Evolutionary conservation across 1,284 basidiomycete species (phyloP).

Genomic region (Cryptococcus amylolentus): DNA sequence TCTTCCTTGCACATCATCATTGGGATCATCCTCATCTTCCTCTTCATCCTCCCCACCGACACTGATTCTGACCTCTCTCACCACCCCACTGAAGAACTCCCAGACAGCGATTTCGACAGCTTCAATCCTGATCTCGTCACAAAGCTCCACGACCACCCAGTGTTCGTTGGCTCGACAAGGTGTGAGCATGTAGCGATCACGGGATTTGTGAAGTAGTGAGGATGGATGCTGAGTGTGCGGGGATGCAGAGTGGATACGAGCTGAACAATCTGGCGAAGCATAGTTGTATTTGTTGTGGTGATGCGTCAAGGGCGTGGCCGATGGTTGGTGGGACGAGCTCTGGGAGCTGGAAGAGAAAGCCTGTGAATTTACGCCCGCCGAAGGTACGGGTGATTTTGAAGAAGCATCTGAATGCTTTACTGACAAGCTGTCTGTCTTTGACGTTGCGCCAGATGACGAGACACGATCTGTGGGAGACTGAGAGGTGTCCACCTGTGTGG

Average conservation of each 20-base stretch:
- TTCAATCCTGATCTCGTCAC: slow-evolving; percentile 94
- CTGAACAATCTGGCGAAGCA: slow-evolving; percentile 87
- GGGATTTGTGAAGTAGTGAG: slow-evolving; percentile 81
- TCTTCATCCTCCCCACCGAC: slow-evolving; percentile 71
- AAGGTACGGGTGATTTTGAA: slow-evolving; percentile 1
- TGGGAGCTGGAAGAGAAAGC: slow-evolving; percentile 3
- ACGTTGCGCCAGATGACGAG: slow-evolving; percentile 4
- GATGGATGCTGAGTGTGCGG: slow-evolving; percentile 76
- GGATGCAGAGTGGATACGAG: slow-evolving; percentile 81
- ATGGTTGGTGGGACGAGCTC: slow-evolving; percentile 1
- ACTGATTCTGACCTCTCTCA: slow-evolving; percentile 84
- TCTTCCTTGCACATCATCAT: slow-evolving; percentile 9
- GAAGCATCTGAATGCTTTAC: neutral
- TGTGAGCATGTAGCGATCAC: slow-evolving; percentile 95
- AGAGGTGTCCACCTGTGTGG: slow-evolving; percentile 3
- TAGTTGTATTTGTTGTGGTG: slow-evolving; percentile 75
- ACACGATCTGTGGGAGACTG: slow-evolving; percentile 23
- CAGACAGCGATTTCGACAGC: slow-evolving; percentile 94
- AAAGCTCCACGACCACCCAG: slow-evolving; percentile 91
- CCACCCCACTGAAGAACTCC: slow-evolving; percentile 97
- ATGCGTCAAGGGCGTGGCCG: slow-evolving; percentile 6
- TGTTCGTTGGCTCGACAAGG: slow-evolving; percentile 73
- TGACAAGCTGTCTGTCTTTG: slow-evolving; percentile 5
- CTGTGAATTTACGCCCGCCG: neutral
- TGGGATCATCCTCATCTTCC: slow-evolving; percentile 56